Evolutionary conservation across 1,139 yeast species (phyloP), one percentile per base, ranked within the genome.

Genomic region (Yamadazyma mexicana): DNA sequence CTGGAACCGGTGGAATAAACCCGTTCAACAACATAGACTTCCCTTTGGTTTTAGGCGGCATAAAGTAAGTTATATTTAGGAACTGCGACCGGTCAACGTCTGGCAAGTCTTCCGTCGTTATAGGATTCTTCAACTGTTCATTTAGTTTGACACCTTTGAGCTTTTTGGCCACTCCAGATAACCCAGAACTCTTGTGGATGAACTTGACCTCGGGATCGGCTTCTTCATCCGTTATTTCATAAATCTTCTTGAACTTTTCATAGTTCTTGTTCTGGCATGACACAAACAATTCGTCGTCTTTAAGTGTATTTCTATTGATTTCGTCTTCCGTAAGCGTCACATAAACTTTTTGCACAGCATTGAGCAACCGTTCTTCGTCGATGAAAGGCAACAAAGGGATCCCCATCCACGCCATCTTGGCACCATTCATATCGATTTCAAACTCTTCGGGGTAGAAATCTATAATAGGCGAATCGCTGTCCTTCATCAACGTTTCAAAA

Each of bases 391-490:
- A 66, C 35, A 91, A 65, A 0, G 96, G 94, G 53, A 91, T 85
- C 39, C 96, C 97, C 58, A 88, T 95, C 98, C 98, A 91, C 37
- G 94, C 75, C 88, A 85, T 85, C 51, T 86, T 88, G 50, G 87
- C 87, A 20, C 98, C 98, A 58, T 91, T 89, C 96, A 89, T 87
- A 62, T 91, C 98, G 48, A 91, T 85, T 39, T 84, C 79, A 62
- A 91, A 91, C 26, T 87, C 86, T 45, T 79, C 87, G 0, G 98
- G 98, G 56, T 91, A 91, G 53, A 89, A 91, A 55, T 91, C 97
- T 48, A 87, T 82, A 48, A 91, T 88, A 40, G 86, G 95, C 42
- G 96, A 87, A 37, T 79, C 79, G 0, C 83, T 78, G 28, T 83
- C 80, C 10, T 82, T 79, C 98, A 91, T 91, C 50, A 94, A 67